phyloP scores from a whole-genome alignment of 2,329 filamentous ascomycete species.

The Claviceps monticola region DNA sequence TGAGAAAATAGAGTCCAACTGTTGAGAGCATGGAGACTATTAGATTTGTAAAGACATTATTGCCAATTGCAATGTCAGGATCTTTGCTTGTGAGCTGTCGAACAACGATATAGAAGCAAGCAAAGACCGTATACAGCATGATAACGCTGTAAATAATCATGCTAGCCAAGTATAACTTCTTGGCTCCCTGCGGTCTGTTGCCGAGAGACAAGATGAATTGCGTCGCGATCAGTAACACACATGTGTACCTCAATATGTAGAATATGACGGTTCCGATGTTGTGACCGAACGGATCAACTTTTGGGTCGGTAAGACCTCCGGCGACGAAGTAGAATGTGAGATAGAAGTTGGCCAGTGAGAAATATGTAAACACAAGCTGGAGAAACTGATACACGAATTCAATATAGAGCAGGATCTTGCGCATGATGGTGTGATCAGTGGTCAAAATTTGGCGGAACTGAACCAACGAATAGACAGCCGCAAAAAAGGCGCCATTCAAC shows the following conservation, averaged over 20 bases:
- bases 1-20: conserved; percentile 86
- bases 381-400: conserved; percentile 94
- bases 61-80: conserved; percentile 46
- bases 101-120: conserved; percentile 76
- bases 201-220: conserved; percentile 96
- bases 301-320: conserved; percentile 67
- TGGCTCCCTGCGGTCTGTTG: conserved; percentile 88
- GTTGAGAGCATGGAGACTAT: conserved; percentile 84
- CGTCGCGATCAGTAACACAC: conserved; percentile 75
- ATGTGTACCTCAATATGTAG: conserved; percentile 69
- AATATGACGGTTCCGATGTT: conserved; percentile 77
- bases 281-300: conserved; percentile 83
- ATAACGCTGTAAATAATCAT: conserved; percentile 89
- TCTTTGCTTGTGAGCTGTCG: conserved; percentile 51
- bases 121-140: conserved; percentile 92
- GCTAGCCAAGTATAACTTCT: conserved; percentile 73
- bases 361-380: conserved; percentile 89
- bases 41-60: conserved; percentile 89
- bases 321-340: conserved; percentile 97
- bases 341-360: conserved; percentile 97
- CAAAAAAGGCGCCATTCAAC: conserved; percentile 98
- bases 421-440: conserved; percentile 79
- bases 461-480: conserved; percentile 90
- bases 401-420: conserved; percentile 84
- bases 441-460: conserved; percentile 88